Evolutionary conservation across 345 rosid species (phyloP), one percentile per base, ranked within the genome.

Genomic region (Acer yangbiense): DNA sequence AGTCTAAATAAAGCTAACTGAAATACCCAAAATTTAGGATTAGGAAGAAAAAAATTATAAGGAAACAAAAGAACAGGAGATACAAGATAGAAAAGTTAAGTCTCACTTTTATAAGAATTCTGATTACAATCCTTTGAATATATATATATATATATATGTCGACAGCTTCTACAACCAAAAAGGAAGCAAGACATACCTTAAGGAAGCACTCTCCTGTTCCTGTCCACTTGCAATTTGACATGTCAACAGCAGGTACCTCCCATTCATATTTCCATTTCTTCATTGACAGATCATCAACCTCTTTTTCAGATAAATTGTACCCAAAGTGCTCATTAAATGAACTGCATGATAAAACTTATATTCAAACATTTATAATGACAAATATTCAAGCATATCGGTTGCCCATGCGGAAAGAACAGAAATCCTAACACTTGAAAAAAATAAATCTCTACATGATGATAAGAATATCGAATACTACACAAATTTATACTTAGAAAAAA

Each of bases 251-350:
- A 80, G 93, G 91, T 73, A 88, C 73, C 69, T 91, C 93, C 97
- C 97, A 95, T 62, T 75, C 83, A 83, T 88, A 93, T 69, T 90
- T 91, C 91, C 91, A 83, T 79, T 80, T 88, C 65, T 89, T 89
- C 60, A 81, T 84, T 16, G 86, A 79, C 76, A 93, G 78, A 72
- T 71, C 75, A 50, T 89, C 87, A 77, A 83, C 79, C 79, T 93
- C 95, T 74, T 48, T 87, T 78, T 90, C 84, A 48, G 98, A 82
- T 83, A 93, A 77, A 25, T 76, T 86, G 79, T 85, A 84, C 39
- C 76, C 89, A 80, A 91, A 86, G 85, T 91, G 98, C 73, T 79
- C 78, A 68, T 82, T 81, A 54, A 90, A 93, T 61, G 95, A 86
- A 80, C 98, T 95, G 92, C 84, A 83, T 43, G 62, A 61, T 76